These are phyloP conservation scores for Thielaviopsis euricoi DNA, from an alignment of 2,329 filamentous ascomycete genomes.

Conservation along the genomic window DNA sequence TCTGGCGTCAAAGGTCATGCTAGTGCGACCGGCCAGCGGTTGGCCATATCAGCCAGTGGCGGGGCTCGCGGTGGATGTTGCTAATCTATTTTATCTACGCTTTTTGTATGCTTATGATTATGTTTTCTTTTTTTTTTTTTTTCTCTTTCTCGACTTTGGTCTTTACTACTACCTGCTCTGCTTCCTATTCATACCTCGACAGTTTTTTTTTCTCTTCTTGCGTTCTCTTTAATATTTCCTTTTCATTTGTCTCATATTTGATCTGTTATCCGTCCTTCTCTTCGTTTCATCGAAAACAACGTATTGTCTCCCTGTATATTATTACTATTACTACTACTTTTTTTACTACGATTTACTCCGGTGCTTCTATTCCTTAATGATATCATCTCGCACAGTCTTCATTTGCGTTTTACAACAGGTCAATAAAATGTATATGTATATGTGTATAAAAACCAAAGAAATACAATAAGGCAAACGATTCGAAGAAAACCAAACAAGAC, in stretches of 20 bases:
- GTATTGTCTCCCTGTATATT: no score
- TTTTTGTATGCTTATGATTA: neutral
- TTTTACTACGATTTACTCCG: no score
- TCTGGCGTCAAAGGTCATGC: conserved; percentile 72
- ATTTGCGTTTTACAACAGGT: no score
- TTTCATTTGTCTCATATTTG: neutral
- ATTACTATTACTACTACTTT: no score
- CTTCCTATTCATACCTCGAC: neutral
- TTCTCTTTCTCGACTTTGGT: neutral
- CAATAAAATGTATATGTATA: neutral
- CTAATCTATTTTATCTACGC: conserved; percentile 20
- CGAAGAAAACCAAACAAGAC: neutral
- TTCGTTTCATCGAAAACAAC: no score
- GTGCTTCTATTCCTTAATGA: no score
- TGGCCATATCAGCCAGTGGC: conserved; percentile 25
- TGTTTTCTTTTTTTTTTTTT: neutral
- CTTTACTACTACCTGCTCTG: neutral
- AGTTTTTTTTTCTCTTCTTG: neutral
- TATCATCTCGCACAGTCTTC: no score
- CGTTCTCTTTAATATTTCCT: neutral
- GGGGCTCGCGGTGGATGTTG: conserved; percentile 30
- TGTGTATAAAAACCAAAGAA: neutral
- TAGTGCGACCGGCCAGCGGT: conserved; percentile 28
- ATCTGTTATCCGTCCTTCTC: neutral
- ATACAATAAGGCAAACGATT: neutral